These are phyloP conservation scores for Geranium brycei DNA, from an alignment of 345 rosid genomes.

Conservation along the genomic window DNA sequence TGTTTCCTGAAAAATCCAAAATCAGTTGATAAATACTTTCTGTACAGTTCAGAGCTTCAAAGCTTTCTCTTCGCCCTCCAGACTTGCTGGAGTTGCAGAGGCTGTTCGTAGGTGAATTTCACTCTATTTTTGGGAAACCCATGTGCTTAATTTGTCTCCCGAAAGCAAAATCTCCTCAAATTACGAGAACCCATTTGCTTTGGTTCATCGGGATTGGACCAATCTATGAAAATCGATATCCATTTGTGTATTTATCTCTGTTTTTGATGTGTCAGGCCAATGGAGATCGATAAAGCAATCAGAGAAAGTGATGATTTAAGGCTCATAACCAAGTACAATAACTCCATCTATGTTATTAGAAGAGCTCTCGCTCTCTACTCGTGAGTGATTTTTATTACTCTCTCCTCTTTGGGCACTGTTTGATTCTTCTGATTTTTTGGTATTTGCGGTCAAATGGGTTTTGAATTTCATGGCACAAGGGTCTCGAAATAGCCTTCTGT, in stretches of 20 bases:
- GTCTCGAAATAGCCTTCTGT: no score
- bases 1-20: background rate
- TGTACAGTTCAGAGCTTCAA: background rate
- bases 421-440: constrained; percentile 1
- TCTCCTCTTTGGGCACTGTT: constrained; percentile 2
- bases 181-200: background rate
- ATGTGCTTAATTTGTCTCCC: constrained; percentile 4
- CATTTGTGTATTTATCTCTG: constrained; percentile 6
- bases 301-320: constrained; percentile 71
- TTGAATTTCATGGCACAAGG: background rate
- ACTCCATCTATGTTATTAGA: constrained; percentile 74
- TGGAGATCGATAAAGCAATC: constrained; percentile 92
- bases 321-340: constrained; percentile 81
- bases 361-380: constrained; percentile 87
- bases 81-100: no score
- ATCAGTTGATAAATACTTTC: background rate
- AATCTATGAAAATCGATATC: constrained; percentile 1
- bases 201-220: background rate
- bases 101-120: constrained; percentile 4
- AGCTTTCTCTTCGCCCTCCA: background rate
- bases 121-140: background rate
- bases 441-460: constrained; percentile 6
- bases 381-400: constrained; percentile 28
- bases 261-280: constrained; percentile 18
- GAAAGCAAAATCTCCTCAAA: background rate